Evolutionary conservation across 352 stramenopile genomes (phyloP).

Genomic region (Phytophthora lateralis): DNA sequence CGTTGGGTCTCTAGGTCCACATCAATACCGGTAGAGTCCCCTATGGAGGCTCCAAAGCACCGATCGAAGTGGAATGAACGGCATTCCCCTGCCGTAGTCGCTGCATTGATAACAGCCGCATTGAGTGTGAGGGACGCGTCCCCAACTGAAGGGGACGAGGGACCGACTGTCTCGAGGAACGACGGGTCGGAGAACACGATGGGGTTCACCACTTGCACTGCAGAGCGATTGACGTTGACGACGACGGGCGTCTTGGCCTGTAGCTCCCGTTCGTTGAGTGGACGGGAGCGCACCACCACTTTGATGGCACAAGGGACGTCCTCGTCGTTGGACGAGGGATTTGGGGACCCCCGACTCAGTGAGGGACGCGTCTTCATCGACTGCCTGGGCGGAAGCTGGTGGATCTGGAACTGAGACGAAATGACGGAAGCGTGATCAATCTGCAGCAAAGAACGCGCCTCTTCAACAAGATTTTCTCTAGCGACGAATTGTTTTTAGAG

Average conservation of each 20-base stretch:
- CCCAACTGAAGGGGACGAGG: not conserved
- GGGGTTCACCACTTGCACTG: conserved; percentile 71
- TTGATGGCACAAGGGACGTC: conserved; percentile 62
- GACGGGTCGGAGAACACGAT: conserved; percentile 61
- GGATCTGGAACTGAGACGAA: conserved; percentile 16
- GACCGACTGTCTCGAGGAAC: conserved; percentile 41
- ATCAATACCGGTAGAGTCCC: conserved; percentile 21
- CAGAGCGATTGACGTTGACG: conserved; percentile 51
- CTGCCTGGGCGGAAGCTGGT: conserved; percentile 1
- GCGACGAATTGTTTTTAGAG: not conserved
- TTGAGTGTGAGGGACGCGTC: conserved; percentile 35
- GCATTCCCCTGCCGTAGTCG: conserved; percentile 51
- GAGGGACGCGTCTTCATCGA: not conserved
- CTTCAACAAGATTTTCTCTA: conserved; percentile 9
- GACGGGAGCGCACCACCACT: conserved; percentile 76
- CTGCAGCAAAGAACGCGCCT: conserved; percentile 1
- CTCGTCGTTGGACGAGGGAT: conserved; percentile 9
- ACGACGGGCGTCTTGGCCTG: conserved; percentile 54
- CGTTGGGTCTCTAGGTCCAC: conserved; percentile 46
- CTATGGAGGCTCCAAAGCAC: conserved; percentile 59
- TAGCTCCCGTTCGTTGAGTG: conserved; percentile 63
- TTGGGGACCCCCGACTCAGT: not conserved
- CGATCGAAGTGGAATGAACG: conserved; percentile 81
- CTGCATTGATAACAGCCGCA: conserved; percentile 35
- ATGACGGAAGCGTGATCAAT: not conserved